Base-by-base conservation (phyloP, 148 eudicot species). In the Amaranthus cruentus region DNA sequence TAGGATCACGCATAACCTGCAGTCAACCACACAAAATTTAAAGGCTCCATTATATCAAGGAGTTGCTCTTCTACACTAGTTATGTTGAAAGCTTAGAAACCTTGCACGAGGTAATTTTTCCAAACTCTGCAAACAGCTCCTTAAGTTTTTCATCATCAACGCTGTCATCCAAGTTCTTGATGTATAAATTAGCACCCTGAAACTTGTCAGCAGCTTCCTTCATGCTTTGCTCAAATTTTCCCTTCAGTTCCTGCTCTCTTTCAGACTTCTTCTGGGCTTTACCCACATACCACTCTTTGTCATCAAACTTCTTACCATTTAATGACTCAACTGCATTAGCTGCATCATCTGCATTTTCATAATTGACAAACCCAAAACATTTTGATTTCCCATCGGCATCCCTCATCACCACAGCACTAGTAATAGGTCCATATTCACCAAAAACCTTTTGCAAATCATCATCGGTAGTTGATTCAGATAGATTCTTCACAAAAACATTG, bases 1-100 rank as follows among this genome's bases (percentile, higher is more conserved):
- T 90, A 9, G 90, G 96, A 73, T 90, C 96, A 42, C 90, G 92
- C 96, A 90, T 88, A 47, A 90, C 89, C 96, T 90, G 83, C 28
- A 74, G 58, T 62, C 54, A 67, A 9, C 9, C 44, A 48, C 0
- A 67, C 70, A 60, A 60, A 5, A 28, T 18, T 60, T 60, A 21
- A 4, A 2, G 44, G 44, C 63, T 21, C 7, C 10, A 28, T 60
- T 21, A 18, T 13, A 60, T 60, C 63, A 60, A 6, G 5, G 4
- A 60, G 8, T 0, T 6, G 9, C 63, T 18, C 4, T 8, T 18
- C 0, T 6, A 38, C 63, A 60, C 4, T 8, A 60, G 44, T 21
- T 28, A 28, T 60, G 44, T 28, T 6, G 46, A 73, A n/a, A 28
- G n/a, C n/a, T 7, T 8, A 51, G 68, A 42, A 55, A 91, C 93